Conservation (phyloP, 129 eudicot species). For the Flaveria trinervia region DNA sequence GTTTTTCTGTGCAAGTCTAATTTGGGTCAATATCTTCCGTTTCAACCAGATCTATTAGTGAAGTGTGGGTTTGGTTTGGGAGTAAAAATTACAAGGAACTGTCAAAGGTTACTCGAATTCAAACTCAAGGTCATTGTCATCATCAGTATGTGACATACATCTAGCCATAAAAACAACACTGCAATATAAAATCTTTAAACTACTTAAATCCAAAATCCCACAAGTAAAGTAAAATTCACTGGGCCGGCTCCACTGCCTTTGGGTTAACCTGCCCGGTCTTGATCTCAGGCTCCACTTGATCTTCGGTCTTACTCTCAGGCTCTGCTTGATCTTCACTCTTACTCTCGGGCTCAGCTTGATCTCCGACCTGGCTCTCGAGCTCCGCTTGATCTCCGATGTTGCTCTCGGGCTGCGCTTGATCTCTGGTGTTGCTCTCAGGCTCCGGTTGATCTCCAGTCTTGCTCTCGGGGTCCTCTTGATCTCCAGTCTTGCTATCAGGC, state of each 20-base stretch:
- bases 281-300: conserved; percentile 14
- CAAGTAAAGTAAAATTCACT: conserved; percentile 16
- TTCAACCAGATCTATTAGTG: too few species aligned
- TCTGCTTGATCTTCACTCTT: conserved; percentile 14
- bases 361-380: neutral
- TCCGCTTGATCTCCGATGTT: conserved; percentile 1
- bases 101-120: neutral
- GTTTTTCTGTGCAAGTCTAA: too few species aligned
- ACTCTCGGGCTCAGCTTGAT: neutral
- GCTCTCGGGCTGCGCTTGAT: conserved; percentile 3
- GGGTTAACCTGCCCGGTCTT: conserved; percentile 26
- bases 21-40: too few species aligned
- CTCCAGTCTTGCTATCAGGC: neutral
- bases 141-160: neutral
- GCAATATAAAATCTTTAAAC: neutral
- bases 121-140: conserved; percentile 10
- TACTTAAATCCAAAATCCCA: conserved; percentile 18
- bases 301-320: neutral
- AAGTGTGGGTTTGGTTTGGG: too few species aligned
- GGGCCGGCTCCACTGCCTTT: neutral
- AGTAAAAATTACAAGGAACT: neutral
- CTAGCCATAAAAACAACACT: conserved; percentile 9
- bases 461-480: conserved; percentile 6
- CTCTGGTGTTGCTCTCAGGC: neutral
- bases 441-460: neutral